Evolutionary conservation across 768 basidiomycete genomes (phyloP).

Genomic region (Phaffia australis): DNA sequence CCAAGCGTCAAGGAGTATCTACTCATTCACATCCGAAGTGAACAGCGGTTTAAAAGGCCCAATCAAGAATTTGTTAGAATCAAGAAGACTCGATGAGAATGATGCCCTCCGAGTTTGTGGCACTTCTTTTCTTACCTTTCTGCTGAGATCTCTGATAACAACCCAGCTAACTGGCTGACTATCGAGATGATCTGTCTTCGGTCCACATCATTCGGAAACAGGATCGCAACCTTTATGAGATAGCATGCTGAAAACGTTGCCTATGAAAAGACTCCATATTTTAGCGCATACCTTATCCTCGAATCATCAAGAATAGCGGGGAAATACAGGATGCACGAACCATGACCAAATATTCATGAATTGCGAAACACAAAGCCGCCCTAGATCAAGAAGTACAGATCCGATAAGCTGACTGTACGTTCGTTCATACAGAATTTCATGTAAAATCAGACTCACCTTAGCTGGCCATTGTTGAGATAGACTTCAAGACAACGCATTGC

Average conservation of each 20-base stretch:
- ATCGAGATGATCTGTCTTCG: slow-evolving; percentile 63
- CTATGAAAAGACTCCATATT: neutral
- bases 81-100: neutral
- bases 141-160: slow-evolving; percentile 84
- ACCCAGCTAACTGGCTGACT: slow-evolving; percentile 79
- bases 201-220: slow-evolving; percentile 78
- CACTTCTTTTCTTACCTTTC: slow-evolving; percentile 51
- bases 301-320: slow-evolving; percentile 59
- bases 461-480: slow-evolving; percentile 59
- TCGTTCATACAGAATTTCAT: neutral
- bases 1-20: slow-evolving; percentile 83
- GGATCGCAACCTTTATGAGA: slow-evolving; percentile 47
- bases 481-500: slow-evolving; percentile 74
- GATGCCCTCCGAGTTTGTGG: too few species aligned
- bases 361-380: slow-evolving; percentile 80
- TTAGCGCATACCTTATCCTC: too few species aligned
- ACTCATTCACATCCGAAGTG: neutral
- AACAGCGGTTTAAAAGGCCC: neutral
- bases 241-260: slow-evolving; percentile 14
- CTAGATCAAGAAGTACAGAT: slow-evolving; percentile 34
- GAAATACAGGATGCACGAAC: slow-evolving; percentile 85
- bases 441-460: too few species aligned
- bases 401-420: neutral
- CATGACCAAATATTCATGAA: slow-evolving; percentile 84
- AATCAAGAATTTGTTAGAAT: neutral